Conservation (phyloP, 208 protist species). For the Zelonia costaricensis region DNA sequence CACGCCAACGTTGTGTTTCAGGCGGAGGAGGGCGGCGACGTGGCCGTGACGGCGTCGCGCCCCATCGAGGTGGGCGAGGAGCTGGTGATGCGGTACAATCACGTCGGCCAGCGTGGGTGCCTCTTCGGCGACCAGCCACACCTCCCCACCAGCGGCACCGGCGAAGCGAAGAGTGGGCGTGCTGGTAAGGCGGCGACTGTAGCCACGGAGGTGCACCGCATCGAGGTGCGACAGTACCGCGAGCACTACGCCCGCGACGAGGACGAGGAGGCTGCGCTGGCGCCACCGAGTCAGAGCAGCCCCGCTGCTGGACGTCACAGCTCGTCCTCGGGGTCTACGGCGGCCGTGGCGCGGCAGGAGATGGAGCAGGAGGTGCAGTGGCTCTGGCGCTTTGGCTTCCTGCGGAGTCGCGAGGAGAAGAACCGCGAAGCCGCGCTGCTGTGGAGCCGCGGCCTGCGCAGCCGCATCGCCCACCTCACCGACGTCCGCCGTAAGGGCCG, state of each 20-base stretch:
- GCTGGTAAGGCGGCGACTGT: conserved; percentile 20
- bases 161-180: background rate
- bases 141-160: background rate
- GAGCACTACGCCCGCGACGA: conserved; percentile 42
- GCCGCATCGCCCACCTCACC: conserved; percentile 79
- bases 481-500: conserved; percentile 77
- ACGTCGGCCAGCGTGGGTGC: conserved; percentile 64
- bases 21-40: conserved; percentile 19
- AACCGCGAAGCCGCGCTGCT: conserved; percentile 54
- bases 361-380: conserved; percentile 58
- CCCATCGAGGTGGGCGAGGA: conserved; percentile 64
- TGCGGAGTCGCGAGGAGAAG: conserved; percentile 59
- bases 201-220: conserved; percentile 18
- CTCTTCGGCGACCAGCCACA: conserved; percentile 46
- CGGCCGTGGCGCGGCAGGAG: conserved; percentile 29
- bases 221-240: conserved; percentile 39
- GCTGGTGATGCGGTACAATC: conserved; percentile 73
- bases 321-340: background rate
- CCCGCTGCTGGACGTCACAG: background rate
- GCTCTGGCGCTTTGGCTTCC: conserved; percentile 87
- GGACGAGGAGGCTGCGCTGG: conserved; percentile 24
- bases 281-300: background rate
- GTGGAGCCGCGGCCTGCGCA: conserved; percentile 64
- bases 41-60: conserved; percentile 54
- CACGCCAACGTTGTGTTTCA: conserved; percentile 66